phyloP scores from a whole-genome alignment of 768 basidiomycete genomes.

The Suillus weaverae region DNA sequence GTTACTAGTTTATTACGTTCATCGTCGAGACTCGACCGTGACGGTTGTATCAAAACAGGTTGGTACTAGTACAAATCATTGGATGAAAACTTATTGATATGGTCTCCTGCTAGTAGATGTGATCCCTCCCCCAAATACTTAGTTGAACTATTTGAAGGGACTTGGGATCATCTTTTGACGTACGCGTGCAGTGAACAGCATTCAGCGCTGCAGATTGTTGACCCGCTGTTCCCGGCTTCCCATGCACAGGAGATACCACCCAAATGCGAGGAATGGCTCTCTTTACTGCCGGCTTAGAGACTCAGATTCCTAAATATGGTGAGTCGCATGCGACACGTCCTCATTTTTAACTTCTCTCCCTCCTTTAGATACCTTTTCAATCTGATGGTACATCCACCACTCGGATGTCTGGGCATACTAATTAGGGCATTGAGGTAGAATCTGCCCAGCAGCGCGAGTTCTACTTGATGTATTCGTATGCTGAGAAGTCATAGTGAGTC shows the following conservation, averaged over 20 bases:
- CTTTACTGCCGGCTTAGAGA: not conserved
- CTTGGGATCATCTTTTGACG: not conserved
- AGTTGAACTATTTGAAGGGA: not conserved
- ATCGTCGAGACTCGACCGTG: not conserved
- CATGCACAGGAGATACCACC: not conserved
- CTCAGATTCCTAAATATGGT: not conserved
- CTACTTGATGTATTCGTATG: not conserved
- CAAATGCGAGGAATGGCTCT: not conserved
- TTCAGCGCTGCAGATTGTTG: too few relatives aligned
- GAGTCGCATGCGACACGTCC: not conserved
- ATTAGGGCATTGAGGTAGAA: not conserved
- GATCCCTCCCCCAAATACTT: not conserved
- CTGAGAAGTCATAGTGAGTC: not conserved
- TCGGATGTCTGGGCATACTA: not conserved
- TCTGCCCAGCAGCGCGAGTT: not conserved
- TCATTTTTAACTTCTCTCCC: not conserved
- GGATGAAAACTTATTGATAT: not conserved
- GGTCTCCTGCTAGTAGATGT: not conserved
- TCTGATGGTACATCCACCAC: not conserved
- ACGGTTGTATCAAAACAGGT: not conserved
- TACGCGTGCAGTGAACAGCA: not conserved
- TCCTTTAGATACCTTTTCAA: not conserved
- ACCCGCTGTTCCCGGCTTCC: not conserved
- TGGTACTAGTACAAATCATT: not conserved
- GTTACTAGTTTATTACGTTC: not conserved